Conservation (phyloP, 2,329 filamentous ascomycete genomes). For the Alternaria alternata region DNA sequence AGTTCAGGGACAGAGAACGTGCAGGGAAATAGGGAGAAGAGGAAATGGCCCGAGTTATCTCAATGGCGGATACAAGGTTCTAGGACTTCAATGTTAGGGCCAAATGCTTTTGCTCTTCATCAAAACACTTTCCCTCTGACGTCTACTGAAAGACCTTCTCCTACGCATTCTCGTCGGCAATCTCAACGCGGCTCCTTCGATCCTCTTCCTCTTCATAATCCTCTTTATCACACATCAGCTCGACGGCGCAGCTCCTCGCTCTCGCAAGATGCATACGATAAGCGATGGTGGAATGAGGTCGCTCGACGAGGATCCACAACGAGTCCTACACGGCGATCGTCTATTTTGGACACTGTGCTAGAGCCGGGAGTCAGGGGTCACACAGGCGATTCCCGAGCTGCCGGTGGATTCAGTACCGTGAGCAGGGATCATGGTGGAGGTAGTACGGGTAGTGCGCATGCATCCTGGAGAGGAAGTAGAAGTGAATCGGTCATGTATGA, state of each 20-base stretch:
- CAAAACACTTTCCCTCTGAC: not conserved
- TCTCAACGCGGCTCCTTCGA: not conserved
- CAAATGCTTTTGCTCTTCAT: not conserved
- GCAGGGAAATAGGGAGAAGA: not conserved
- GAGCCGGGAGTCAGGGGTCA: conserved; percentile 9
- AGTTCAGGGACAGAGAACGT: not conserved
- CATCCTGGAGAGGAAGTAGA: conserved; percentile 6
- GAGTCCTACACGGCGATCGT: conserved; percentile 5
- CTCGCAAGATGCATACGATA: conserved; percentile 7
- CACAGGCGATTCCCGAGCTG: not conserved
- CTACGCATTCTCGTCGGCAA: not conserved
- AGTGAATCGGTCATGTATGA: conserved; percentile 7
- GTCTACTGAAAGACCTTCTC: not conserved
- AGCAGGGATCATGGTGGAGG: not conserved
- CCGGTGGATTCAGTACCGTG: not conserved
- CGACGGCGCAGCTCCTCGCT: not conserved
- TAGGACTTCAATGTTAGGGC: not conserved
- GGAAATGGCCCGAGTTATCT: not conserved
- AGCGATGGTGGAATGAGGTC: conserved; percentile 16
- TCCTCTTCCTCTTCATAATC: not conserved
- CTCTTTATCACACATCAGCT: not conserved
- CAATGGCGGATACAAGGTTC: not conserved
- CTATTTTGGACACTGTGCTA: conserved; percentile 17
- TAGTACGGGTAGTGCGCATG: not conserved
- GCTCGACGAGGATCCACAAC: conserved; percentile 10